These are phyloP conservation scores for Spizellomyces punctatus DNA, from an alignment of 192 early-diverging fungal genomes.

Conservation along the genomic window DNA sequence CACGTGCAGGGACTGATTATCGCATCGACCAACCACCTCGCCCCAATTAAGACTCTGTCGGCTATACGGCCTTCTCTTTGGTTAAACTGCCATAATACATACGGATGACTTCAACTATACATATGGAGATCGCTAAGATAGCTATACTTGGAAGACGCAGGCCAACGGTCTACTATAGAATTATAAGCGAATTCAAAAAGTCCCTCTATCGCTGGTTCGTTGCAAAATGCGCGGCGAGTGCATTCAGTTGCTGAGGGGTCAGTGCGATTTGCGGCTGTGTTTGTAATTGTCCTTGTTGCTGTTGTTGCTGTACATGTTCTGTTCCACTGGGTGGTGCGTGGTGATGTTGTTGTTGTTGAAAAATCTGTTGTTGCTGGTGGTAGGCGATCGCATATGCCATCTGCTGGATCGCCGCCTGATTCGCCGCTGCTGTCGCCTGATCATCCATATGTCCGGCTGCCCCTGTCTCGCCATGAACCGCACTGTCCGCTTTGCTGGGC, in stretches of 20 bases:
- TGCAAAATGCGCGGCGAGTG: conserved; percentile 7
- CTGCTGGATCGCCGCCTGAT: conserved; percentile 7
- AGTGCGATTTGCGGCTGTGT: conserved; percentile 7
- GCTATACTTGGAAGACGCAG: too few species aligned
- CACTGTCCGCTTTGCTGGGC: background rate
- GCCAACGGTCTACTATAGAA: too few species aligned
- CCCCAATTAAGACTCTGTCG: too few species aligned
- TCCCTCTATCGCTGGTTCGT: background rate
- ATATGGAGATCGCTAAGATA: too few species aligned
- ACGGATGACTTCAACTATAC: too few species aligned
- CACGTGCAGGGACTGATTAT: too few species aligned
- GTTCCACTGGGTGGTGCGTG: too few species aligned
- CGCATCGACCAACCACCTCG: too few species aligned
- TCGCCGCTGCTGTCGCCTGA: background rate
- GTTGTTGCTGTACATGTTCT: conserved; percentile 14
- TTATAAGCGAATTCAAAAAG: too few species aligned
- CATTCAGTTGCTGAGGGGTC: conserved; percentile 16
- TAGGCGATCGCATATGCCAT: background rate
- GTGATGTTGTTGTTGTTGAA: conserved; percentile 3
- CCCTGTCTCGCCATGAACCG: background rate
- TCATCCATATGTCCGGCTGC: background rate
- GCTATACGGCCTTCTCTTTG: too few species aligned
- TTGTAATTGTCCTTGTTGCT: conserved; percentile 1
- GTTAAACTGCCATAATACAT: too few species aligned
- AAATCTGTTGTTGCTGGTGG: background rate